Evolutionary conservation across 441 rosid genomes (phyloP), one percentile per base, ranked within the genome.

Genomic region (Biscutella laevigata): DNA sequence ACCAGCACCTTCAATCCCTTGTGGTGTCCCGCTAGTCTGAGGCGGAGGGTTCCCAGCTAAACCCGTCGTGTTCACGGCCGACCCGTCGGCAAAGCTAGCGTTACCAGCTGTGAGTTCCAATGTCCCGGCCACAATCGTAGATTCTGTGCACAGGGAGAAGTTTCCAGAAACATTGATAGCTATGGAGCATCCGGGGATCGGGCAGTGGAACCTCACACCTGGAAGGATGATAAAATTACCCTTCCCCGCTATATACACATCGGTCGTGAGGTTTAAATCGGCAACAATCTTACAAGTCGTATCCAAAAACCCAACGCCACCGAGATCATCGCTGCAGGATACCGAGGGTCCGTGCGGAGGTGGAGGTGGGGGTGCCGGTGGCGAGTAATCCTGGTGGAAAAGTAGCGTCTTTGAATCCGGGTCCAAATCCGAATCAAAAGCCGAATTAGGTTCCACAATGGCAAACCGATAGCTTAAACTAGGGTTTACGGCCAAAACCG

Each of bases 311-410:
- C 98, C 98, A 46, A 83, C 65, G 44, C 98, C 98, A 6, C 88
- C 88, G 5, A 91, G 96, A 77, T 91, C 96, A n/a, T 83, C 98
- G 12, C 42, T 59, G 64, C 98, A 91, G 0, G 96, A 87, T 0
- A 80, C 86, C 6, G 96, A 81, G 9, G 96, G 98, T 15, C 88
- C 78, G 52, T 81, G 96, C 30, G 96, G 96, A 2, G 92, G 94
- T 28, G 96, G 95, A 0, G 98, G 98, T 0, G 96, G 96, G 2
- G 96, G 98, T 9, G 96, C 73, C 4, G 98, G 96, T 1, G 98
- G 98, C 0, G 98, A 81, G 76, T 90, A 90, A 68, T 90, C 96
- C 74, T 83, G 96, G 58, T 81, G 86, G 63, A 74, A 65, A 27
- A 74, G 82, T 26, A 80, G 53, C 27, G 55, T 45, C 48, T 67